Evolutionary conservation across 2,329 filamentous ascomycete species (phyloP).

Genomic region (Nannizziopsis barbatae): DNA sequence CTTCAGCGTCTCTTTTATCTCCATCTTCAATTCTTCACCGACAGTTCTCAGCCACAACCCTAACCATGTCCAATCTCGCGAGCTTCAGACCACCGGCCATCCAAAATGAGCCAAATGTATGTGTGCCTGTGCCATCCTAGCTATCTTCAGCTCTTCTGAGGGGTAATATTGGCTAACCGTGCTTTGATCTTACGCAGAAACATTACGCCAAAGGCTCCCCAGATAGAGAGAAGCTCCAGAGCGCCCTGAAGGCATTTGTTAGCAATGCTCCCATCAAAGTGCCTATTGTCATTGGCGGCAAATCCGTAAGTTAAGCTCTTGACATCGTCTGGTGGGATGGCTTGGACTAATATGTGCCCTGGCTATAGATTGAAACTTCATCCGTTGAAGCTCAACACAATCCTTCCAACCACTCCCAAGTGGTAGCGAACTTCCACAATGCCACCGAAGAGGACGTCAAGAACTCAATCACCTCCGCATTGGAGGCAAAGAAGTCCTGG

Average conservation of each 20-base stretch:
- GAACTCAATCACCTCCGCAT: constrained; percentile 68
- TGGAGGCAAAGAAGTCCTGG: constrained; percentile 79
- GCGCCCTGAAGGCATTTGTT: constrained; percentile 60
- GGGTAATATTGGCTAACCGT: not conserved
- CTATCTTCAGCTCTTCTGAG: not conserved
- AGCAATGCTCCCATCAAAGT: constrained; percentile 61
- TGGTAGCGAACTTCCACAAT: constrained; percentile 74
- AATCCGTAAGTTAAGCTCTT: constrained; percentile 48
- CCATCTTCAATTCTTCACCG: constrained; percentile 1
- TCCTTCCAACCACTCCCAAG: constrained; percentile 65
- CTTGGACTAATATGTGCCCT: not conserved
- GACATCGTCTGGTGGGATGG: not conserved
- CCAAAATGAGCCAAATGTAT: constrained; percentile 89
- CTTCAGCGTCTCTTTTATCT: not conserved
- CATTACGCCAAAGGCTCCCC: constrained; percentile 76
- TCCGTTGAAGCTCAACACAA: constrained; percentile 52
- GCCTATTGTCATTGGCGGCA: constrained; percentile 72
- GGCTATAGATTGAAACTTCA: constrained; percentile 24
- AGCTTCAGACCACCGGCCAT: constrained; percentile 80
- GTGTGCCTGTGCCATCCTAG: constrained; percentile 26
- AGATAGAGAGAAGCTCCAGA: constrained; percentile 63
- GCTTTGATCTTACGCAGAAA: constrained; percentile 46
- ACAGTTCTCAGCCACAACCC: constrained; percentile 1
- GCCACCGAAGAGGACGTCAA: constrained; percentile 66
- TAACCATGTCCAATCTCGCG: constrained; percentile 50